Evolutionary conservation across 148 eudicot genomes (phyloP).

Genomic region (Agrostemma githago): DNA sequence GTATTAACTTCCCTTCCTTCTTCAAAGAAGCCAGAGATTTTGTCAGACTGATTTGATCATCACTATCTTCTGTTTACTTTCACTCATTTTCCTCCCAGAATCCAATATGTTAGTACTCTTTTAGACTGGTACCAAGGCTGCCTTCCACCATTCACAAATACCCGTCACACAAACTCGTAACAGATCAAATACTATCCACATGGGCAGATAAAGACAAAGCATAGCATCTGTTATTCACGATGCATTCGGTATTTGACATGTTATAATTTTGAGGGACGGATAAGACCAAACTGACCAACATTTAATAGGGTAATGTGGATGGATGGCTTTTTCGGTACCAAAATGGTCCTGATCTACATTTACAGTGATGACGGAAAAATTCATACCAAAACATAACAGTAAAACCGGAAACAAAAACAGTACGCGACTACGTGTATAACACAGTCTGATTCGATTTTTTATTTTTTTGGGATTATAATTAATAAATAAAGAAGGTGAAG

Average conservation of each 20-base stretch:
- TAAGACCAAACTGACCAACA: too few relatives aligned
- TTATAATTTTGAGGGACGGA: too few relatives aligned
- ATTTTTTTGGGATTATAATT: not conserved
- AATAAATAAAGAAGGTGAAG: not conserved
- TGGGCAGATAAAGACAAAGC: too few relatives aligned
- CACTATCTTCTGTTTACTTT: not conserved
- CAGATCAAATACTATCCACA: too few relatives aligned
- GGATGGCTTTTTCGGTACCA: too few relatives aligned
- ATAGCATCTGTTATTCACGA: too few relatives aligned
- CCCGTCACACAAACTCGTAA: too few relatives aligned
- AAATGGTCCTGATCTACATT: too few relatives aligned
- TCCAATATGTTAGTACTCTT: not conserved
- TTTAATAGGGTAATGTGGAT: too few relatives aligned
- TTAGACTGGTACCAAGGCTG: not conserved
- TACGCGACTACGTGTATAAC: not conserved
- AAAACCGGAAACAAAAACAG: not conserved
- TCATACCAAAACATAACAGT: not conserved
- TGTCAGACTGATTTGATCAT: conserved; percentile 15
- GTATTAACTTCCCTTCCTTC: conserved; percentile 12
- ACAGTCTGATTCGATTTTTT: conserved; percentile 2
- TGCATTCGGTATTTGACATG: too few relatives aligned
- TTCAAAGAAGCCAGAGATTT: conserved; percentile 22
- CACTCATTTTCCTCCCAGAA: not conserved
- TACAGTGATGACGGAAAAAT: too few relatives aligned
- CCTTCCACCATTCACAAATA: too few relatives aligned